Evolutionary conservation across 2,329 filamentous ascomycete species (phyloP).

Genomic region (Epicoccum nigrum): DNA sequence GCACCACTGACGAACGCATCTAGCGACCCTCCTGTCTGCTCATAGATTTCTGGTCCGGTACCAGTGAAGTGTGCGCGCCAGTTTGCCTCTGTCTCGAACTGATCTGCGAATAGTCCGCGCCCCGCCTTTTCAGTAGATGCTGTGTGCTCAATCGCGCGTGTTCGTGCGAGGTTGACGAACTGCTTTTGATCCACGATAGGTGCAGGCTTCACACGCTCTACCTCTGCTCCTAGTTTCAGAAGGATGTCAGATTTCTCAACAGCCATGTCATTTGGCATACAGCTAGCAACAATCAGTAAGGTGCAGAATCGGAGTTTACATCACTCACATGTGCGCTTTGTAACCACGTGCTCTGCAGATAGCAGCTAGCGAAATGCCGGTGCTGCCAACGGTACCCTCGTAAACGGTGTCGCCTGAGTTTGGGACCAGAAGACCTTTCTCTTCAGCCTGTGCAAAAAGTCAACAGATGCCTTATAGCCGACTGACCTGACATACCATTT

Average conservation of each 20-base stretch:
- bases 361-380: slow-evolving; percentile 90
- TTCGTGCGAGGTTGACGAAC: slow-evolving; percentile 89
- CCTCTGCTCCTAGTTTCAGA: slow-evolving; percentile 85
- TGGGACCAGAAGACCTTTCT: slow-evolving; percentile 74
- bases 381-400: slow-evolving; percentile 95
- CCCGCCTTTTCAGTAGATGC: slow-evolving; percentile 63
- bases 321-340: slow-evolving; percentile 77
- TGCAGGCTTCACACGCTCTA: slow-evolving; percentile 87
- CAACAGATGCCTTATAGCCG: slow-evolving; percentile 2
- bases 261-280: slow-evolving; percentile 93
- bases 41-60: slow-evolving; percentile 88
- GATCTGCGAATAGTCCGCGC: slow-evolving; percentile 90
- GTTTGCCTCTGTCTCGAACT: slow-evolving; percentile 92
- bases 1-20: slow-evolving; percentile 93
- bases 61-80: slow-evolving; percentile 80
- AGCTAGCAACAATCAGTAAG: slow-evolving; percentile 54
- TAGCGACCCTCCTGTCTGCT: slow-evolving; percentile 74
- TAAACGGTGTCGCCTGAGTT: slow-evolving; percentile 92
- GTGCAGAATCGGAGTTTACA: slow-evolving; percentile 5
- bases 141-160: slow-evolving; percentile 77
- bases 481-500: slow-evolving; percentile 52
- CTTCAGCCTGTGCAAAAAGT: slow-evolving; percentile 67
- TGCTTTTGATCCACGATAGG: slow-evolving; percentile 93
- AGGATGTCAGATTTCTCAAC: slow-evolving; percentile 89
- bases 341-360: slow-evolving; percentile 89